A percentile compares a stretch with the other conserved stretches of the same genome.
Evolutionary conservation across 495 filamentous ascomycete species (phyloP).

Genomic region (Penicillium samsonianum): DNA sequence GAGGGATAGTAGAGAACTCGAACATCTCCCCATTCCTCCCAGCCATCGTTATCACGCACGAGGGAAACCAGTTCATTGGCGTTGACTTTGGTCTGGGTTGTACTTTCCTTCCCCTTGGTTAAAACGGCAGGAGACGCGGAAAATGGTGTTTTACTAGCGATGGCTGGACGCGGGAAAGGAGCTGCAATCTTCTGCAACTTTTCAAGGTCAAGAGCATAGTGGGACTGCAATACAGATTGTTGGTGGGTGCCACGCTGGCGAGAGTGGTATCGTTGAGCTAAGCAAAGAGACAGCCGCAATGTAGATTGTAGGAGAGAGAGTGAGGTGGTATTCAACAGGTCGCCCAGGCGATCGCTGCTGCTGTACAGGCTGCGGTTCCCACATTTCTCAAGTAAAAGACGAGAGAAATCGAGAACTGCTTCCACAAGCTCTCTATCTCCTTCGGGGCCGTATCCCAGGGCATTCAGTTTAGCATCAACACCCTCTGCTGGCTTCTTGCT

Average conservation of each 20-base stretch:
- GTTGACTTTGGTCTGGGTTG: slow-evolving; percentile 50
- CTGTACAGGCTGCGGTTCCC: slow-evolving; percentile 95
- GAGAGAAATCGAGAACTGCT: slow-evolving; percentile 78
- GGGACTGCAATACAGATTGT: slow-evolving; percentile 71
- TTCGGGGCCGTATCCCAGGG: slow-evolving; percentile 64
- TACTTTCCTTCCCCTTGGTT: slow-evolving; percentile 74
- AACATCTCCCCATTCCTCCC: slow-evolving; percentile 71
- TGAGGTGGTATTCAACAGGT: slow-evolving; percentile 84
- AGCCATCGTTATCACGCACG: slow-evolving; percentile 54
- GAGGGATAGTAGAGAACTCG: slow-evolving; percentile 64
- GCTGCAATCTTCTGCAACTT: slow-evolving; percentile 78
- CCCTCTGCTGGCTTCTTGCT: slow-evolving; percentile 44
- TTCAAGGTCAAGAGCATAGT: slow-evolving; percentile 94
- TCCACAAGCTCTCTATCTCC: slow-evolving; percentile 81
- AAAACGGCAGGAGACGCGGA: slow-evolving; percentile 49
- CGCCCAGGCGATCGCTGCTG: slow-evolving; percentile 84
- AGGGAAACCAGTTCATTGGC: slow-evolving; percentile 78
- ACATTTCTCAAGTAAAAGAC: slow-evolving; percentile 86
- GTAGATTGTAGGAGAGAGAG: slow-evolving; percentile 71
- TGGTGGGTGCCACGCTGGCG: slow-evolving; percentile 73
- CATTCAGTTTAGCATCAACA: slow-evolving; percentile 54
- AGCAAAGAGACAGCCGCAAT: slow-evolving; percentile 73
- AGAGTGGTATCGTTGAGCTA: slow-evolving; percentile 91
- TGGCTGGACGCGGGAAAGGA: slow-evolving; percentile 73
- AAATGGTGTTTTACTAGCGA: slow-evolving; percentile 39